Evolutionary conservation across 2,329 filamentous ascomycete genomes (phyloP).

Genomic region (Alternaria brassicicola): DNA sequence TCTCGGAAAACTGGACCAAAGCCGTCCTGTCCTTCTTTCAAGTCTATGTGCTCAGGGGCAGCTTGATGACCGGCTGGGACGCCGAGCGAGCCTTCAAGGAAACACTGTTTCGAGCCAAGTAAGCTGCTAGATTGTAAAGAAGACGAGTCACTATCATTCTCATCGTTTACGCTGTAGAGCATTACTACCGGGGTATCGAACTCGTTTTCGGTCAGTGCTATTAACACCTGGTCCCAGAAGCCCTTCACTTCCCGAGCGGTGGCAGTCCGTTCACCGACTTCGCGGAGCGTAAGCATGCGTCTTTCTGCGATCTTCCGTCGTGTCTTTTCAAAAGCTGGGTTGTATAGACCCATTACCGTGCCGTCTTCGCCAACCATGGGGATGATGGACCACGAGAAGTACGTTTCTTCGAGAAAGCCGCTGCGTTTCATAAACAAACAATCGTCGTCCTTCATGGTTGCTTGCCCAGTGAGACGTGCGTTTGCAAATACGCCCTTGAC

Average conservation of each 20-base stretch:
- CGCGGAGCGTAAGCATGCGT: slow-evolving; percentile 77
- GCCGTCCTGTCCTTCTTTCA: slow-evolving; percentile 71
- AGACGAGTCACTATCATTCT: slow-evolving; percentile 72
- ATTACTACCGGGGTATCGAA: slow-evolving; percentile 77
- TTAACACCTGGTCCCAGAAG: slow-evolving; percentile 75
- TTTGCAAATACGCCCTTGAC: slow-evolving; percentile 71
- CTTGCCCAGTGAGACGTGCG: slow-evolving; percentile 73
- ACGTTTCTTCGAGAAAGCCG: slow-evolving; percentile 76
- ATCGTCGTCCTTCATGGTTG: slow-evolving; percentile 85
- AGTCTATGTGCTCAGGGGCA: slow-evolving; percentile 67
- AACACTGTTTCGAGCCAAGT: slow-evolving; percentile 65
- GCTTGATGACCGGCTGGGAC: slow-evolving; percentile 68
- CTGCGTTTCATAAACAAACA: slow-evolving; percentile 73
- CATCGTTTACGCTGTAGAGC: slow-evolving; percentile 76
- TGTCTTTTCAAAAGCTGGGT: slow-evolving; percentile 82
- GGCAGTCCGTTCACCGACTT: slow-evolving; percentile 77
- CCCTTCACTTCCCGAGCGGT: slow-evolving; percentile 72
- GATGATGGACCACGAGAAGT: slow-evolving; percentile 83
- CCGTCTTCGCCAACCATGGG: slow-evolving; percentile 77
- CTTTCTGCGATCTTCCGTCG: slow-evolving; percentile 77
- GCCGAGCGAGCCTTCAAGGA: slow-evolving; percentile 75
- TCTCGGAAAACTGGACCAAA: slow-evolving; percentile 79
- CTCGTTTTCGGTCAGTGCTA: slow-evolving; percentile 74
- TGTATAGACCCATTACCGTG: slow-evolving; percentile 76
- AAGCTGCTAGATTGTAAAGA: slow-evolving; percentile 73